A percentile compares a stretch with the other conserved stretches of the same genome.
phyloP scores from a whole-genome alignment of 129 eudicot species.

The Chrysanthemum lavandulifolium region DNA sequence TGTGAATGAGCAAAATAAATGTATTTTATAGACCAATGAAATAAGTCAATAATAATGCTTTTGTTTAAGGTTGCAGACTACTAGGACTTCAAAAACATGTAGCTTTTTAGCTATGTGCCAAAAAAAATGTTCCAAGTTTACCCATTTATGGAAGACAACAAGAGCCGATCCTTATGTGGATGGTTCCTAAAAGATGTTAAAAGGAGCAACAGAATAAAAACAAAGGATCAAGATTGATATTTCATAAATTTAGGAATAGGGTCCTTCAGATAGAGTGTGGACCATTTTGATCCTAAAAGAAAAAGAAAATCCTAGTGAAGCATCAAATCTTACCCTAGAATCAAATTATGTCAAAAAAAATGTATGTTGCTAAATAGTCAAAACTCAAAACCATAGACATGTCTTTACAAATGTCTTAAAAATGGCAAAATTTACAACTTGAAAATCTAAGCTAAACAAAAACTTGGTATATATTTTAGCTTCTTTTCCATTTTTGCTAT shows the following conservation, averaged over 20 bases:
- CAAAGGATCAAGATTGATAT: slow-evolving; percentile 11
- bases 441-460: too few relatives aligned
- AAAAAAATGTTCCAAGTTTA: background rate
- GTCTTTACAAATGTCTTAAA: background rate
- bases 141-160: background rate
- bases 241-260: slow-evolving; percentile 16
- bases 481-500: too few relatives aligned
- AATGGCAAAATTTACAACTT: background rate
- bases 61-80: too few relatives aligned
- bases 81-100: background rate
- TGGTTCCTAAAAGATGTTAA: background rate
- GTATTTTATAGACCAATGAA: too few relatives aligned
- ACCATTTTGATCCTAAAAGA: slow-evolving; percentile 3
- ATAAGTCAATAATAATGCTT: too few relatives aligned
- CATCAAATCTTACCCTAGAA: slow-evolving; percentile 8
- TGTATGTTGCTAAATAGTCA: too few relatives aligned
- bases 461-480: too few relatives aligned
- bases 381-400: background rate
- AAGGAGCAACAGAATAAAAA: slow-evolving; percentile 1
- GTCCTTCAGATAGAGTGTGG: slow-evolving; percentile 12
- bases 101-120: slow-evolving; percentile 8
- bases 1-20: too few relatives aligned
- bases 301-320: slow-evolving; percentile 4
- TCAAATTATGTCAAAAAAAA: background rate
- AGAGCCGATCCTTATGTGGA: background rate